Conservation (phyloP, 2,329 filamentous ascomycete genomes). For the Curvularia spicifera region DNA sequence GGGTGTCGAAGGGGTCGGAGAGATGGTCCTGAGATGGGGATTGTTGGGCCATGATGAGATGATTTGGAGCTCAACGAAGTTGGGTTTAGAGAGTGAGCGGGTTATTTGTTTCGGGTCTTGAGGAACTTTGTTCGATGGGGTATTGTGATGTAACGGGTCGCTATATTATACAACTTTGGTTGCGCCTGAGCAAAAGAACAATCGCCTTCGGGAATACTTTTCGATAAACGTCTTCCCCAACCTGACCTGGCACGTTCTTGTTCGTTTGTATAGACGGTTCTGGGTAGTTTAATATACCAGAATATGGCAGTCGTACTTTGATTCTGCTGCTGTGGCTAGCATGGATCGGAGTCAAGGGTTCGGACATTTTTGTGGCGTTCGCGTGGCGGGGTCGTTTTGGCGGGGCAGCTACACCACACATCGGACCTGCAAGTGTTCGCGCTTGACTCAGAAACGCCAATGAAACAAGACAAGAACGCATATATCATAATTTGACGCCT, state of each 20-base stretch:
- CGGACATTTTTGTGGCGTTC: slow-evolving; percentile 24
- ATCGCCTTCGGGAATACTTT: no score
- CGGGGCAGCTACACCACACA: slow-evolving; percentile 30
- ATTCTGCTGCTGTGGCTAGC: neutral
- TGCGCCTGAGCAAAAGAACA: neutral
- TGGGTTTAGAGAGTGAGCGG: slow-evolving; percentile 8
- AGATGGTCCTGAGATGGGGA: slow-evolving; percentile 44
- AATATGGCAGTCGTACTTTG: no score
- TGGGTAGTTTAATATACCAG: neutral
- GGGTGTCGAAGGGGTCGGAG: slow-evolving; percentile 59
- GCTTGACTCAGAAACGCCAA: slow-evolving; percentile 33
- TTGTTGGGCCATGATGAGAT: slow-evolving; percentile 13
- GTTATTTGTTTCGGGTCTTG: neutral
- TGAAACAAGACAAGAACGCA: slow-evolving; percentile 14
- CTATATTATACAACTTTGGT: neutral
- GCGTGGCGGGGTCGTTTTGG: slow-evolving; percentile 31
- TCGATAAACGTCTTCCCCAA: no score
- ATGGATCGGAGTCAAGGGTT: slow-evolving; percentile 12
- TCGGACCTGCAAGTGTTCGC: slow-evolving; percentile 22
- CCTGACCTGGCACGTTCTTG: no score
- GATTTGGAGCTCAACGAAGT: no score
- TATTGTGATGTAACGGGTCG: neutral
- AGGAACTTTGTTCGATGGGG: neutral
- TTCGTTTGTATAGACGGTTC: neutral
- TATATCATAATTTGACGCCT: neutral